These are phyloP conservation scores for Pichia ethanolica DNA, from an alignment of 805 yeast genomes.

Conservation along the genomic window DNA sequence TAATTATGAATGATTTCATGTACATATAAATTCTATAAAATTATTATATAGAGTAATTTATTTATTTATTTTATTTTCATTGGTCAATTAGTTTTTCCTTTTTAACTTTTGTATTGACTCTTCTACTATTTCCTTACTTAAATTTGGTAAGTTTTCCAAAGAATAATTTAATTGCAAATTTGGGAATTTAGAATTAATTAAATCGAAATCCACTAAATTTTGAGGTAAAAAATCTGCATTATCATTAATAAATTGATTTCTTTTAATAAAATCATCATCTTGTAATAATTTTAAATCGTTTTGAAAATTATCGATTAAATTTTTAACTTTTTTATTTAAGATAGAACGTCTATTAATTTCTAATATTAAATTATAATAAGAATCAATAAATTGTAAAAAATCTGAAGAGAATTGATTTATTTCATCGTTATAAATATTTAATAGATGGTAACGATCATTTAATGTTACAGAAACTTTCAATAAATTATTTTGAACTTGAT, in stretches of 20 bases:
- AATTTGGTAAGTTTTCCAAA: constrained; percentile 18
- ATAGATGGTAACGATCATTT: constrained; percentile 7
- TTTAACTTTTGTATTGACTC: constrained; percentile 14
- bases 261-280: constrained; percentile 35
- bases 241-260: constrained; percentile 36
- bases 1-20: constrained; percentile 29
- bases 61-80: too few species aligned
- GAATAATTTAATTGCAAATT: constrained; percentile 16
- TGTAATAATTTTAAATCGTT: constrained; percentile 31
- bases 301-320: constrained; percentile 36
- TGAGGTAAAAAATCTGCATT: constrained; percentile 53
- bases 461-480: constrained; percentile 1
- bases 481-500: constrained; percentile 8
- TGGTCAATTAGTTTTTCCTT: not conserved
- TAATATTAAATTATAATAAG: constrained; percentile 44
- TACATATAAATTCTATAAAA: too few species aligned
- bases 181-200: constrained; percentile 20
- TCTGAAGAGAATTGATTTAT: constrained; percentile 31
- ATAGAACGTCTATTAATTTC: constrained; percentile 47
- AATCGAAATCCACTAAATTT: constrained; percentile 21
- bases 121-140: constrained; percentile 12
- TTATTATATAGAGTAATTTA: too few species aligned
- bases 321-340: constrained; percentile 33
- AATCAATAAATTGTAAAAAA: constrained; percentile 40
- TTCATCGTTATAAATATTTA: constrained; percentile 12